Evolutionary conservation across 2,329 filamentous ascomycete species (phyloP).

Genomic region (Paecilomyces fulvus): DNA sequence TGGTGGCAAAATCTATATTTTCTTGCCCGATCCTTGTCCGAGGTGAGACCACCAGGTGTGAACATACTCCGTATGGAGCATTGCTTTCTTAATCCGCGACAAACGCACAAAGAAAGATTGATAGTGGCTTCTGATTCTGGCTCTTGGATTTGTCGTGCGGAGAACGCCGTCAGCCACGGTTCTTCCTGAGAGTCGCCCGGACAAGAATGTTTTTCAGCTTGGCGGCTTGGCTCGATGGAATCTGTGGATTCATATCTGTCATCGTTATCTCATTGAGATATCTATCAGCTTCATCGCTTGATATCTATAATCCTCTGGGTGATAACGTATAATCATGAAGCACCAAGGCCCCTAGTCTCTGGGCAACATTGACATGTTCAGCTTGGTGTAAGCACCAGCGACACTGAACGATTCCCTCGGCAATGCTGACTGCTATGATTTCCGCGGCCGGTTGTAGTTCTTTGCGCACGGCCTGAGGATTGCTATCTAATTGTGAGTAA

Average conservation of each 20-base stretch:
- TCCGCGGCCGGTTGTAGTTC: too few species aligned
- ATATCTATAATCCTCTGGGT: too few species aligned
- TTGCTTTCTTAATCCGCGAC: neutral
- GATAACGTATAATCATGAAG: neutral
- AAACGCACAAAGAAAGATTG: neutral
- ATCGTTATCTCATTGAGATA: neutral
- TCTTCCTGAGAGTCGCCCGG: neutral
- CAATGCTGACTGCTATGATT: too few species aligned
- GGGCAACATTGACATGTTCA: too few species aligned
- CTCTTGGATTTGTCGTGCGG: neutral
- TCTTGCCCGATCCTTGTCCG: neutral
- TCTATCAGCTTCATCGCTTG: too few species aligned
- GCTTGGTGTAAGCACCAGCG: too few species aligned
- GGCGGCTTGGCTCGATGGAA: neutral
- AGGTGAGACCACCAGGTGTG: too few species aligned
- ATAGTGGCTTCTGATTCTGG: neutral
- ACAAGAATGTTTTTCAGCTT: neutral
- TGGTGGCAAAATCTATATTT: neutral
- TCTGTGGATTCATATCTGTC: neutral
- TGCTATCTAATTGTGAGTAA: too few species aligned
- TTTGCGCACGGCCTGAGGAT: too few species aligned
- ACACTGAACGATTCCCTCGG: too few species aligned
- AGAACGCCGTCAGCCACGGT: neutral
- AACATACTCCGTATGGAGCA: too few species aligned
- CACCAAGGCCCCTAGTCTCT: too few species aligned